Base-by-base conservation (phyloP, 495 filamentous ascomycete species). In the Chaetomium fimeti region DNA sequence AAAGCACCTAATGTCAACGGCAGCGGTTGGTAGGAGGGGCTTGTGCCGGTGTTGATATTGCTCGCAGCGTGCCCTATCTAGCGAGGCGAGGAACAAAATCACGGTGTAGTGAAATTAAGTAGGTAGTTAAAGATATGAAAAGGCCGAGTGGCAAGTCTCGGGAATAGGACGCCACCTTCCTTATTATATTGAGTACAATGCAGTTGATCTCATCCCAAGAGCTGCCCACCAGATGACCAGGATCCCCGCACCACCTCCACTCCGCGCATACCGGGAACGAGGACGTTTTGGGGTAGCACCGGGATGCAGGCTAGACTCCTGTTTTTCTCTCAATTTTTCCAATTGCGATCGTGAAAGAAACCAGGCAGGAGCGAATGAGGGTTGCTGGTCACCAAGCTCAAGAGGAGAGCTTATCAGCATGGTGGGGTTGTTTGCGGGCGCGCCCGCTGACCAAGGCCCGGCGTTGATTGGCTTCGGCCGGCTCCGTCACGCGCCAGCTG, bases 381-480 rank as follows among this genome's bases (percentile, higher is more conserved):
- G 57, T 60, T 48, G 18, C 18, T 36, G 3, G 3, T n/a, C 29
- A 32, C 29, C 29, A 32, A 32, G 29, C 29, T 32, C 32, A 28
- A 25, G 5, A 47, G n/a, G 2, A 11, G 32, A 27, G 36, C 36
- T 57, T 57, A 57, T 57, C 55, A 18, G 2, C 20, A 20, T 9
- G 22, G 57, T 47, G 57, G 57, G 57, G 57, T 47, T 2, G 5
- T 18, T 32, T 8, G 11, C 28, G 49, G 15, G 13, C 55, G 15
- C 36, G 18, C 36, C 36, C 55, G 36, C 55, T 42, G 29, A 24
- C 2, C 0, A 13, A n/a, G 27, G 51, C 12, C 28, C 25, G 2
- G 28, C 4, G 32, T 16, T 28, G 20, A 51, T 55, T 62, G 64
- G 48, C 47, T 53, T 66, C 64, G 64, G 64, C 64, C 59, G 60